Conservation (phyloP, 2,329 filamentous ascomycete species). For the Botrytis elliptica region DNA sequence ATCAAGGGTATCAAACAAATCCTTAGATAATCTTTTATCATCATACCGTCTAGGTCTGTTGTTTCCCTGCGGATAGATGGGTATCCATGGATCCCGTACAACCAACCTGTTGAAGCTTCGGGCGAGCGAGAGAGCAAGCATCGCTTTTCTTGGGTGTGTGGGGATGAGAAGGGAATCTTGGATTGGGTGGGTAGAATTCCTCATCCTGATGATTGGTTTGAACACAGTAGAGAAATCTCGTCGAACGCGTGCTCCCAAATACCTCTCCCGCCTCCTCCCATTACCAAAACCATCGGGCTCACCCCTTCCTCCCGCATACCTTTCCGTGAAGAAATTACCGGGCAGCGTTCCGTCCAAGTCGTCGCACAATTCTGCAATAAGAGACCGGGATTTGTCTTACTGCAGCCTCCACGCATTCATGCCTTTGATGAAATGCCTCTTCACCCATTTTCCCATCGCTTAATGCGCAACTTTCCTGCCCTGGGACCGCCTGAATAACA, state of each 20-base stretch:
- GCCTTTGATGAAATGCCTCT: not conserved
- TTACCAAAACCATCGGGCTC: not conserved
- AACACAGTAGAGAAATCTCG: not conserved
- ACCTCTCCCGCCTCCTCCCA: not conserved
- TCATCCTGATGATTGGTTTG: not conserved
- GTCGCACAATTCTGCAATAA: constrained; percentile 16
- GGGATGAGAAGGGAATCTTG: not conserved
- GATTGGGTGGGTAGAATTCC: not conserved
- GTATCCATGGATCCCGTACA: not conserved
- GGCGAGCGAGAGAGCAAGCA: not conserved
- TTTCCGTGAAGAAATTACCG: constrained; percentile 2
- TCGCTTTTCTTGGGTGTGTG: not conserved
- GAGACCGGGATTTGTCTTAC: not conserved
- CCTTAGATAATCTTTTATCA: no score
- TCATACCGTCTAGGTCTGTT: no score
- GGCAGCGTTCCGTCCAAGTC: not conserved
- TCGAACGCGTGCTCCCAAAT: not conserved
- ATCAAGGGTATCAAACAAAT: not conserved
- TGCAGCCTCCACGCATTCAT: constrained; percentile 4
- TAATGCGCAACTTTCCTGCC: not conserved
- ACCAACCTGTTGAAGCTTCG: not conserved
- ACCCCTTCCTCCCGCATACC: not conserved
- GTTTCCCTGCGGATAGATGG: not conserved
- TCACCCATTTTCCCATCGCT: not conserved
- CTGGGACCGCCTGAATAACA: not conserved